A percentile compares a stretch with the other conserved stretches of the same genome.
Evolutionary conservation across 2,329 filamentous ascomycete species (phyloP).

Genomic region (Fusarium longipes): DNA sequence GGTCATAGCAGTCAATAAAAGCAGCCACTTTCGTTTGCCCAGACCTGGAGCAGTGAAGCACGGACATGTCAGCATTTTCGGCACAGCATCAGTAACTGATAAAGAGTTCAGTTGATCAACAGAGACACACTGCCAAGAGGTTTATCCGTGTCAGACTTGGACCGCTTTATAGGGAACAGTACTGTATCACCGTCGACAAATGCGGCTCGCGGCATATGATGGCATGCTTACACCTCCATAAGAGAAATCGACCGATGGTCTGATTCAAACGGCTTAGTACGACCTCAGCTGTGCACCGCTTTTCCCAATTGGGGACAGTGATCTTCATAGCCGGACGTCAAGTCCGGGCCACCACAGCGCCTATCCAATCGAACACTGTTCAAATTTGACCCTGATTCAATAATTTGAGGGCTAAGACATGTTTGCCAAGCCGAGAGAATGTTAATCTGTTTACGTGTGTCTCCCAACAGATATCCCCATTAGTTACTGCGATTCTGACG

Average conservation of each 20-base stretch:
- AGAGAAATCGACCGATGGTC: constrained; percentile 17
- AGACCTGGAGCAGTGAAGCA: background rate
- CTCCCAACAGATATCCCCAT: background rate
- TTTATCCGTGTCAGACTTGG: background rate
- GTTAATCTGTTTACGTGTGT: constrained; percentile 4
- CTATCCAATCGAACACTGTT: constrained; percentile 1
- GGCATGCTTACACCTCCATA: background rate
- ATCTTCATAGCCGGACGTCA: constrained; percentile 23
- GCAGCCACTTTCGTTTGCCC: background rate
- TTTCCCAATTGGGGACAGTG: constrained; percentile 8
- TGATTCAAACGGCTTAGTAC: constrained; percentile 20
- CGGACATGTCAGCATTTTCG: constrained; percentile 5
- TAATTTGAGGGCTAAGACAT: background rate
- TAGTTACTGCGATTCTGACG: constrained; percentile 5
- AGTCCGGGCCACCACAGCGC: background rate
- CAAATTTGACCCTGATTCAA: background rate
- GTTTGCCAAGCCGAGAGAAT: constrained; percentile 9
- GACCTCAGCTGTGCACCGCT: background rate
- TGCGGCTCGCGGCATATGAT: constrained; percentile 9
- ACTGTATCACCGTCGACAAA: background rate
- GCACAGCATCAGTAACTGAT: background rate
- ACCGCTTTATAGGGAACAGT: constrained; percentile 13
- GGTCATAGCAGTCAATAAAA: background rate
- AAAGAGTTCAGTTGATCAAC: background rate
- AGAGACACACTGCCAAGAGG: constrained; percentile 16